Evolutionary conservation across 495 filamentous ascomycete species (phyloP).

Genomic region (Podospora anserina): DNA sequence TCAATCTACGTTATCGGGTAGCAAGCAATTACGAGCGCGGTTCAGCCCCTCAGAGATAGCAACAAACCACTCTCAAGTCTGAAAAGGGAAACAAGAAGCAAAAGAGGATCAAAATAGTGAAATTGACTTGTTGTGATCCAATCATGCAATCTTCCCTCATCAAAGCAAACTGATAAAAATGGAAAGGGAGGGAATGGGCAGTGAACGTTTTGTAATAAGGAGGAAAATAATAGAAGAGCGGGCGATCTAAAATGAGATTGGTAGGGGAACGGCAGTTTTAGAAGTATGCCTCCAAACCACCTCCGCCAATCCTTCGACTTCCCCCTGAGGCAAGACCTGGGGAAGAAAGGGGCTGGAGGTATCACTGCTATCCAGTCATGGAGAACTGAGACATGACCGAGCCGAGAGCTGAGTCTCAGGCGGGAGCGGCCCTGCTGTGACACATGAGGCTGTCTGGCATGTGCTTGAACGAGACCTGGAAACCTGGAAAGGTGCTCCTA

Average conservation of each 20-base stretch:
- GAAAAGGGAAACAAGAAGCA: background rate
- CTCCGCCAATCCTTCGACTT: background rate
- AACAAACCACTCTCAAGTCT: background rate
- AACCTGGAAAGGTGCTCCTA: too few species aligned
- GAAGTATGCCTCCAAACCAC: background rate
- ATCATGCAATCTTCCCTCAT: background rate
- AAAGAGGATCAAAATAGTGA: background rate
- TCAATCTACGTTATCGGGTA: background rate
- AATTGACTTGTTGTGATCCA: background rate
- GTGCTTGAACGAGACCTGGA: too few species aligned
- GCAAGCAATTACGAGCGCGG: background rate
- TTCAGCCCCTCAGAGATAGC: background rate
- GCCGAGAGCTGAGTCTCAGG: background rate
- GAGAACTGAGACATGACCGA: background rate
- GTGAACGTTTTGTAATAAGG: background rate
- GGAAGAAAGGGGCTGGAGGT: background rate
- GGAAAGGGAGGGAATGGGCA: background rate
- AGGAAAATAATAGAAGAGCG: background rate
- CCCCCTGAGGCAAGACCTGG: background rate
- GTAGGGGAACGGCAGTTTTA: background rate
- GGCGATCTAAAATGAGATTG: background rate
- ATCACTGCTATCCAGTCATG: background rate
- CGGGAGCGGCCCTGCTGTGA: background rate
- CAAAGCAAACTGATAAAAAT: background rate
- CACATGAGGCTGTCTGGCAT: background rate